Base-by-base conservation (phyloP, 129 eudicot genomes). In the Solidago caesia region DNA sequence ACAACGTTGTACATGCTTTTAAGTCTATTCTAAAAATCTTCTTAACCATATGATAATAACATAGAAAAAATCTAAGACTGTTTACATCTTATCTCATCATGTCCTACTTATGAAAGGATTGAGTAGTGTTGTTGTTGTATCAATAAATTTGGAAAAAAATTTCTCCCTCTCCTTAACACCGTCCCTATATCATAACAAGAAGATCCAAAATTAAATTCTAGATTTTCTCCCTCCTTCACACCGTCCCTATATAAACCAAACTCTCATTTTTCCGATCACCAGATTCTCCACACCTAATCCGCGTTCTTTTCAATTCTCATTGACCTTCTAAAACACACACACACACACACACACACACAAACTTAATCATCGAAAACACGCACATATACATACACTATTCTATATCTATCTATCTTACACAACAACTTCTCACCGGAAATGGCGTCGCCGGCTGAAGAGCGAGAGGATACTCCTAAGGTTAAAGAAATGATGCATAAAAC, bases 401-500 rank as follows among this genome's bases (percentile, higher is more conserved):
- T 15, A 53, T 48, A 42, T 41, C 15, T 14, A 72, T 59, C 11
- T 14, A 72, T 59, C 59, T 46, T 25, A 25, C 62, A 4, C 51
- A 41, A 72, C 10, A 65, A 56, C 53, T 39, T 65, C 45, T 33
- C 71, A 7, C 74, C 74, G 78, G 63, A 59, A 67, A 85, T 85
- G 89, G 80, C 84, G 64, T 45, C 84, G 58, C 15, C 44, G 73
- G 48, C 82, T 41, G 89, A 86, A 48, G 88, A 89, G 25, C 79
- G 55, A 8, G 74, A 58, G 8, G 79, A 79, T 21, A 33, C 74
- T 0, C 74, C 74, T 42, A 66, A 70, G 52, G 82, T 65, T 39
- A 68, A 77, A 55, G 87, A 79, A 68, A 27, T 80, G 91, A 80
- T 86, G 71, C 91, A 94, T 83, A 87, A 81, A 84, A 94, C 93